Base-by-base conservation (phyloP, 768 basidiomycete species). In the Stropharia rugosoannulata region DNA sequence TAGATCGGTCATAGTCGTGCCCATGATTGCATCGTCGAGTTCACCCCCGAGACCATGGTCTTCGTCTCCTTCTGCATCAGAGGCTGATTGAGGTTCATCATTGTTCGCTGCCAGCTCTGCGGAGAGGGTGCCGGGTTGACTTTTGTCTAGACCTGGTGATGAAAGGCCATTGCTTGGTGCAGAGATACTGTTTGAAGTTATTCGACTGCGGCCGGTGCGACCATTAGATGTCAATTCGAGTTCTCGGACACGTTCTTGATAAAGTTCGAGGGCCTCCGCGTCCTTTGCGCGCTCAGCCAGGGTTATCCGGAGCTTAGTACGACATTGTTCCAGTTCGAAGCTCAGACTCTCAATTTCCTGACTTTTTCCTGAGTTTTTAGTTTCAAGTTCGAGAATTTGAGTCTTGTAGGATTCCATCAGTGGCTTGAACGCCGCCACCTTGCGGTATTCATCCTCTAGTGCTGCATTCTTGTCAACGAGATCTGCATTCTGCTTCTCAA, bases 401-500 rank as follows among this genome's bases (percentile, higher is more conserved):
- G 75, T 81, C 70, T 93, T 95, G 76, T 97, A 96, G 1, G 87
- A 90, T 59, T 98, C 96, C 83, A 95, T 88, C 39, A 96, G 79
- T 4, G 90, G 90, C 68, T 89, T 93, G 75, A 90, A 90, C 2
- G 87, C 85, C 1, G 89, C 82, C 10, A 94, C 86, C 65, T 93
- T 93, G 68, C 86, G 83, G 64, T 90, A 91, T 65, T 98, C 94
- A 58, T 95, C 93, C 68, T 98, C 95, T n/a, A 98, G 73, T 1
- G 89, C 81, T 0, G 92, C 89, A 63, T 95, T 95, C 69, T 86
- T 90, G 76, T 97, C 92, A 16, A 98, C 87, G 4, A 99, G 82
- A 54, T 86, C 85, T 5, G 93, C 87, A 62, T 98, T 98, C 72
- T 99, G 93, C 62, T 87, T 90, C 73, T 98, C 95, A 22, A 98